These are phyloP conservation scores for Colletotrichum sp. DNA, from an alignment of 2,329 filamentous ascomycete genomes.

Conservation along the genomic window DNA sequence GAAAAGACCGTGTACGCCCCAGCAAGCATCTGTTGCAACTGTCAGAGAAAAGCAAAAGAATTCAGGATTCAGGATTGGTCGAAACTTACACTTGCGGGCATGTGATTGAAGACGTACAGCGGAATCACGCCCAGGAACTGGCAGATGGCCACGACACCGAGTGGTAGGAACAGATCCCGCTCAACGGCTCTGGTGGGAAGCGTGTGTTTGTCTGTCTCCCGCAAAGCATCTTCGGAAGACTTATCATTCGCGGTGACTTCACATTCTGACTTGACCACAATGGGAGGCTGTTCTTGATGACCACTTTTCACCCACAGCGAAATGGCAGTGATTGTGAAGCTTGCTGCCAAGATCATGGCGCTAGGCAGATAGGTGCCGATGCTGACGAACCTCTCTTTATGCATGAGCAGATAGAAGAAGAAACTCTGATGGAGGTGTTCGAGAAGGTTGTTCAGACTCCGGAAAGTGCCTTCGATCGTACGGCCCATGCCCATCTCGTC, in stretches of 20 bases:
- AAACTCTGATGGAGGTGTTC: constrained; percentile 99
- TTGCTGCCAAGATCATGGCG: constrained; percentile 95
- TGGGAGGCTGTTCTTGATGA: constrained; percentile 37
- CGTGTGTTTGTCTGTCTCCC: not conserved
- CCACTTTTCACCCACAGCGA: constrained; percentile 93
- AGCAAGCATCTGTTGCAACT: not conserved
- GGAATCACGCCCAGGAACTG: constrained; percentile 83
- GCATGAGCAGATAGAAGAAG: constrained; percentile 97
- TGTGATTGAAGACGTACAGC: constrained; percentile 84
- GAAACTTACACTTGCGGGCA: constrained; percentile 65
- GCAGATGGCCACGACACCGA: constrained; percentile 72
- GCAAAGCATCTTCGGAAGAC: not conserved
- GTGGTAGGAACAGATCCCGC: constrained; percentile 73
- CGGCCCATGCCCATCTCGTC: constrained; percentile 96
- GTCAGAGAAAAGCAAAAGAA: not conserved
- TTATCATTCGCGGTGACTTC: not conserved
- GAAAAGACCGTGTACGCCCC: constrained; percentile 63
- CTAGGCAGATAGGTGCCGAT: constrained; percentile 97
- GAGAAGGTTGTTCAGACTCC: constrained; percentile 93
- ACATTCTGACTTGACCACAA: not conserved
- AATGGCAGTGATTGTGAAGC: constrained; percentile 95
- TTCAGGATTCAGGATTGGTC: not conserved
- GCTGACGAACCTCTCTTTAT: constrained; percentile 91
- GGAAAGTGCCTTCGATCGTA: constrained; percentile 86
- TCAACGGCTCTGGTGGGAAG: constrained; percentile 45